phyloP scores from a whole-genome alignment of 169 alveolate species.

The Cryptosporidium parvum region DNA sequence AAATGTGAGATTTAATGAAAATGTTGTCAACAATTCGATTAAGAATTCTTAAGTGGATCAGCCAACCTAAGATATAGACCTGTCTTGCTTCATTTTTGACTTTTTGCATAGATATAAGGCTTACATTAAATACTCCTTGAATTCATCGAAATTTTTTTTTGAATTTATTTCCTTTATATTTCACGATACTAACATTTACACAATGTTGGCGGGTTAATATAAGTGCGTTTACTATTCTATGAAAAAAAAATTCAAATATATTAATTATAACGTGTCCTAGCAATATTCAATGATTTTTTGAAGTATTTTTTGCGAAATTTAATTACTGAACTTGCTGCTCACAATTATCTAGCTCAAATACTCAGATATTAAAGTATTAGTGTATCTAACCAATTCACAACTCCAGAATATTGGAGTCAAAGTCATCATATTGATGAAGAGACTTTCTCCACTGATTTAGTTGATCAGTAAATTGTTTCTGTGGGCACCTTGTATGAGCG shows the following conservation, averaged over 20 bases:
- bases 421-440: constrained; percentile 66
- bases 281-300: not conserved
- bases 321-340: not conserved
- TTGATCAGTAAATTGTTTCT: constrained; percentile 53
- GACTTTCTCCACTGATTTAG: constrained; percentile 70
- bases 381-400: not conserved
- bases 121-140: not conserved
- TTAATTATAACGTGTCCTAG: too few species aligned
- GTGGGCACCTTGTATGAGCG: constrained; percentile 75
- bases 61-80: constrained; percentile 40
- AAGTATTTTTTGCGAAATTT: too few species aligned
- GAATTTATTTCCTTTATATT: not conserved
- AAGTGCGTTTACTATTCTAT: too few species aligned
- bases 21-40: constrained; percentile 44
- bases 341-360: not conserved
- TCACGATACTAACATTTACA: not conserved
- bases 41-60: constrained; percentile 31
- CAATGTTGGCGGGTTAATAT: not conserved
- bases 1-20: constrained; percentile 22
- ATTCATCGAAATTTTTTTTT: not conserved
- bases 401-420: constrained; percentile 1
- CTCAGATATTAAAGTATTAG: not conserved
- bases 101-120: constrained; percentile 5
- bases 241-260: not conserved
- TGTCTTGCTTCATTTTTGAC: not conserved